Evolutionary conservation across 306 rosid species (phyloP).

Genomic region (Sindora glabra): DNA sequence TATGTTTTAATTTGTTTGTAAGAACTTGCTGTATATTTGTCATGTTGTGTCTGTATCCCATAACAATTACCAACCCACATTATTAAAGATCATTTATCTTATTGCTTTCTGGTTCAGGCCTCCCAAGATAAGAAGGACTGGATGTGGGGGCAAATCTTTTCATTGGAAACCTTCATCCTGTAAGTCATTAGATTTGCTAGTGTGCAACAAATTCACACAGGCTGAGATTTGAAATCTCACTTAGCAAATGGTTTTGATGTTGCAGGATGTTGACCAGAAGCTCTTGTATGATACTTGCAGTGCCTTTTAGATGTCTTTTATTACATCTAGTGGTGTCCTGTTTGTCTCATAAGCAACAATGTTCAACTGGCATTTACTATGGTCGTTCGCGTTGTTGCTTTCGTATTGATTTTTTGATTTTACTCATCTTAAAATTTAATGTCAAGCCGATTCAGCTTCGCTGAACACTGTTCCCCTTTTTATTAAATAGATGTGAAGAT

Average conservation of each 20-base stretch:
- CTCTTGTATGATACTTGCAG: constrained; percentile 94
- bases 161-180: constrained; percentile 92
- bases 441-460: neutral
- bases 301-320: constrained; percentile 88
- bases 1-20: neutral
- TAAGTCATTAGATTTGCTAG: constrained; percentile 29
- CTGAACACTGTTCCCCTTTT: neutral
- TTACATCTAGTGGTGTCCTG: too few relatives aligned
- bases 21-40: too few relatives aligned
- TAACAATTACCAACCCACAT: neutral
- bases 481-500: neutral
- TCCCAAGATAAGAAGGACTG: constrained; percentile 97
- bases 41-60: neutral
- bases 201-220: neutral
- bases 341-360: too few relatives aligned
- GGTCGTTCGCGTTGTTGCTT: neutral
- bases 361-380: too few relatives aligned
- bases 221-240: constrained; percentile 1
- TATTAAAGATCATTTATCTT: constrained; percentile 4
- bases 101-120: constrained; percentile 44
- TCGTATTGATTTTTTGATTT: neutral
- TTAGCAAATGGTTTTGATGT: neutral
- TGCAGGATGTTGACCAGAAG: constrained; percentile 97
- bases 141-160: constrained; percentile 97
- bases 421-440: neutral